phyloP scores from a whole-genome alignment of 2,329 filamentous ascomycete species.

The Xylariaceae sp. region DNA sequence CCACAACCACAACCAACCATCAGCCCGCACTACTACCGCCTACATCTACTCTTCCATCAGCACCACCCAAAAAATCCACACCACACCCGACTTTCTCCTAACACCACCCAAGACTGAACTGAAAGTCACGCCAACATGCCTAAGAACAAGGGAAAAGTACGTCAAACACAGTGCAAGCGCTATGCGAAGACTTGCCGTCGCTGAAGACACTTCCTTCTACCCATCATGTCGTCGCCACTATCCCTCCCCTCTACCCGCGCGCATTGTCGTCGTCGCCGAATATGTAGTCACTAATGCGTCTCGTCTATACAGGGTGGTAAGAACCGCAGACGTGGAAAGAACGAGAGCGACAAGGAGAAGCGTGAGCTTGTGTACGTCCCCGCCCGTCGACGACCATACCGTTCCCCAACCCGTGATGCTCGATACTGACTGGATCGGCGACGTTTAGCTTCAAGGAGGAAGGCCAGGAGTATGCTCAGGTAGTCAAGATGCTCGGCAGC shows the following conservation, averaged over 20 bases:
- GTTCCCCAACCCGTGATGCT: neutral
- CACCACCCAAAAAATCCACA: no score
- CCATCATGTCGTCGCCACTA: no score
- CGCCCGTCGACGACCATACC: neutral
- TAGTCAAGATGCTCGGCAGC: constrained; percentile 94
- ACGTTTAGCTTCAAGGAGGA: constrained; percentile 78
- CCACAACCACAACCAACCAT: constrained; percentile 6
- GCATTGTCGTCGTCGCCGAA: neutral
- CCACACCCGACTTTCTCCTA: no score
- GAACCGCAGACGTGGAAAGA: constrained; percentile 97
- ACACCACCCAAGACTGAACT: constrained; percentile 7
- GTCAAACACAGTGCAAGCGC: constrained; percentile 23
- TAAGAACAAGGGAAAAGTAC: constrained; percentile 99
- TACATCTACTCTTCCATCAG: neutral
- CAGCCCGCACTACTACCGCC: neutral
- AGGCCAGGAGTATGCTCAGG: constrained; percentile 74
- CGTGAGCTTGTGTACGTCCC: constrained; percentile 67
- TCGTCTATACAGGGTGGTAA: constrained; percentile 72
- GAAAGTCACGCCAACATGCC: constrained; percentile 61
- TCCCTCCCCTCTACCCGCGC: no score
- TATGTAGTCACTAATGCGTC: constrained; percentile 24
- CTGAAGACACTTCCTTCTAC: neutral
- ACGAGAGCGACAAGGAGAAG: constrained; percentile 99
- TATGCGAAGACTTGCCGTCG: neutral
- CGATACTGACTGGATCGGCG: constrained; percentile 1